Percentiles rank a stretch among this genome's conserved stretches.
phyloP scores from a whole-genome alignment of 352 stramenopile genomes.

The Thraustotheca clavata region DNA sequence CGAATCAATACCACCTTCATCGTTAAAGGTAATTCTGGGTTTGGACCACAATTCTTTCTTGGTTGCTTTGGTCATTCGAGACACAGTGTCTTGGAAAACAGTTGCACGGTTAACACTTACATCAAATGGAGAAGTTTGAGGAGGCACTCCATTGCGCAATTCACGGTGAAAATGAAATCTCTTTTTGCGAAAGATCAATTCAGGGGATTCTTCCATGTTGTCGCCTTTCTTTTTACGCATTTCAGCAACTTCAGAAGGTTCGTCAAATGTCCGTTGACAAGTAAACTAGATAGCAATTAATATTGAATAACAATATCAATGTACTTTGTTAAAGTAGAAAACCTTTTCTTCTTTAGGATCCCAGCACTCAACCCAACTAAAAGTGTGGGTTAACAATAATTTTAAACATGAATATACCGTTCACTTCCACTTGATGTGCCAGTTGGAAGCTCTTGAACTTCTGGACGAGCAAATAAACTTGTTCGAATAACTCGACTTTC shows the following conservation, averaged over 20 bases:
- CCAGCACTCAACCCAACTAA: constrained; percentile 79
- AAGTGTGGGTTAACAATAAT: neutral
- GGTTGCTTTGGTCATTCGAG: constrained; percentile 36
- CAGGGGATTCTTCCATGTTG: constrained; percentile 48
- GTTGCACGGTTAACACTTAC: constrained; percentile 35
- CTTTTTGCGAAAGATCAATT: constrained; percentile 80
- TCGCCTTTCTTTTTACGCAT: constrained; percentile 35
- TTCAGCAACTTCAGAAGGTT: constrained; percentile 39
- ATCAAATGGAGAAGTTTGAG: constrained; percentile 33
- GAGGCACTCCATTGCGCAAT: constrained; percentile 37
- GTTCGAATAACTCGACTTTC: constrained; percentile 56
- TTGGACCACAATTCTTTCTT: constrained; percentile 53
- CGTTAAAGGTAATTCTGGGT: constrained; percentile 68
- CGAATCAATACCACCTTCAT: constrained; percentile 81
- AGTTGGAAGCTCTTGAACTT: constrained; percentile 60
- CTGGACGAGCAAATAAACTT: constrained; percentile 37
- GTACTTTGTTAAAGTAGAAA: constrained; percentile 82
- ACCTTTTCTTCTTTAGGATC: constrained; percentile 74
- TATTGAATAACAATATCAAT: neutral
- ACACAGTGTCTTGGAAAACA: constrained; percentile 64
- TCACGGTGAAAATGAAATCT: constrained; percentile 79
- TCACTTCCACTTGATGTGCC: constrained; percentile 30
- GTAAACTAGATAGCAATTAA: constrained; percentile 30
- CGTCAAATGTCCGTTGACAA: constrained; percentile 50
- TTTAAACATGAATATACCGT: constrained; percentile 27